These are phyloP conservation scores for Gastrolobium villosum DNA, from an alignment of 306 rosid genomes.

Conservation along the genomic window DNA sequence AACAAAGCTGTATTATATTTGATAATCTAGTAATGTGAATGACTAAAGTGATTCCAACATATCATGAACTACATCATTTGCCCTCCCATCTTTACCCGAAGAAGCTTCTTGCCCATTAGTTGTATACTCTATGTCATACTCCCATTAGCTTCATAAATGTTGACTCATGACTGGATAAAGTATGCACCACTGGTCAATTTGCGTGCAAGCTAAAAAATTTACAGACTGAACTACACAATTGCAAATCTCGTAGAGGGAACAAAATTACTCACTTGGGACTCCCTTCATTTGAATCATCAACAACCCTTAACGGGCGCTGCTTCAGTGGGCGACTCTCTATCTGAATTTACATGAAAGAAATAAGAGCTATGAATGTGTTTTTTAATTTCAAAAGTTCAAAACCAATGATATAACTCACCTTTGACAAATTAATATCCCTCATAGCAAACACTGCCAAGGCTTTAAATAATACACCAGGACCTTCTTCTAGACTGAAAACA, in stretches of 20 bases:
- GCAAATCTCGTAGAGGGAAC: conserved; percentile 33
- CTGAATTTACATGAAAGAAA: conserved; percentile 60
- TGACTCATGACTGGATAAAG: conserved; percentile 31
- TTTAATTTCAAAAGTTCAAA: conserved; percentile 16
- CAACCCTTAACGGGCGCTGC: conserved; percentile 77
- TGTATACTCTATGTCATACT: conserved; percentile 13
- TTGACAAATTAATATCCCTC: conserved; percentile 77
- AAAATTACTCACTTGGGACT: conserved; percentile 75
- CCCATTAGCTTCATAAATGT: conserved; percentile 28
- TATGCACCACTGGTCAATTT: conserved; percentile 39
- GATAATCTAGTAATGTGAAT: conserved; percentile 26
- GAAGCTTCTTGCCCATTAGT: conserved; percentile 15
- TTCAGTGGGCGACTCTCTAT: conserved; percentile 87
- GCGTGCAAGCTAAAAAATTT: conserved; percentile 2
- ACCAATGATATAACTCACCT: conserved; percentile 57
- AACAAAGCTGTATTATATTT: neutral
- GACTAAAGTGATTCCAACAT: conserved; percentile 27
- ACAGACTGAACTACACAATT: conserved; percentile 21
- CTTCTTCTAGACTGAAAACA: conserved; percentile 88
- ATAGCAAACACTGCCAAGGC: conserved; percentile 88
- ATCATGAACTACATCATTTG: neutral
- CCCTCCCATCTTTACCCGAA: conserved; percentile 32
- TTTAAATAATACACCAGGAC: conserved; percentile 88
- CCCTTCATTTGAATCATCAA: conserved; percentile 81
- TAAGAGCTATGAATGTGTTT: neutral